These are phyloP conservation scores for Fraxinus pennsylvanica DNA, from an alignment of 257 asterid species.

Conservation along the genomic window DNA sequence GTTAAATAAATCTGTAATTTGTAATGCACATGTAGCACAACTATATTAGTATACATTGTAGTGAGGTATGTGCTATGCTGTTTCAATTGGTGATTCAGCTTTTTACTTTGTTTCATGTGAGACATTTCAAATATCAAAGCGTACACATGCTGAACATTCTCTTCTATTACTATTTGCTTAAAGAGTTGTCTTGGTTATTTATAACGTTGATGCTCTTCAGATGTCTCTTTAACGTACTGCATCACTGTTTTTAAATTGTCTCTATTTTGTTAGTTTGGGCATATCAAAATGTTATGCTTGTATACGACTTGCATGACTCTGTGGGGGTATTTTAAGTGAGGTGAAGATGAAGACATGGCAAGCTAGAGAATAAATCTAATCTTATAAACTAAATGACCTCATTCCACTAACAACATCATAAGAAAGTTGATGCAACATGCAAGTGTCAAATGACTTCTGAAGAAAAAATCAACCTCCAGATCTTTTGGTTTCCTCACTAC, in stretches of 20 bases:
- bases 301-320: no score
- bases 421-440: no score
- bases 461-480: no score
- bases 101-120: neutral
- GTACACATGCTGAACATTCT: no score
- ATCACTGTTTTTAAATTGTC: neutral
- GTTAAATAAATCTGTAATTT: no score
- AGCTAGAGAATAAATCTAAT: neutral
- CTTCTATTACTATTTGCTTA: no score
- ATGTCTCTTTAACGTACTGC: neutral
- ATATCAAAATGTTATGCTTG: neutral
- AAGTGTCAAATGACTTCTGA: no score
- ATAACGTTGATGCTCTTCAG: slow-evolving; percentile 7
- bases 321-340: neutral
- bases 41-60: neutral
- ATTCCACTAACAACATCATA: no score
- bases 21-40: no score
- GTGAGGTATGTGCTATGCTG: slow-evolving; percentile 4
- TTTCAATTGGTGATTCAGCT: slow-evolving; percentile 2
- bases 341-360: neutral
- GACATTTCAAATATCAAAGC: neutral
- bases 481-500: no score
- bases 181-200: neutral
- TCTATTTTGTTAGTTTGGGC: neutral
- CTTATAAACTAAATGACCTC: neutral